Evolutionary conservation across 192 early-diverging fungal species (phyloP), one percentile per base, ranked within the genome.

Genomic region (Neocallimastix lanati): DNA sequence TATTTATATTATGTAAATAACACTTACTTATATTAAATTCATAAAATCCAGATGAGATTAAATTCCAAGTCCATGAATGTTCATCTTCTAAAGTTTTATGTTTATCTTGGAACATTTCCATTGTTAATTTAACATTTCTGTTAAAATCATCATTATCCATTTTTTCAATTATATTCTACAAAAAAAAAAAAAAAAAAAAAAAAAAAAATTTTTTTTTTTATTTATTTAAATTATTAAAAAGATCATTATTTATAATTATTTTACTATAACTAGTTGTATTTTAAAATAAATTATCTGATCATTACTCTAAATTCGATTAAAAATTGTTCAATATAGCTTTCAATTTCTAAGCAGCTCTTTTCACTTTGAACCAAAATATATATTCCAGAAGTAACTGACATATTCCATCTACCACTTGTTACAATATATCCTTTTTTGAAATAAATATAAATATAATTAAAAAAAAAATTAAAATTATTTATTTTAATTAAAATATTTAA

Each of bases 351-450:
- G n/a, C 50, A 67, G 9, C n/a, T 67, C n/a, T 16, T 67, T 67
- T 67, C 50, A 67, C 50, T 67, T n/a, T 67, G 50, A 67, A 67
- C 50, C 7, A 67, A 25, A 21, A 67, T 67, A 27, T 67, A 67
- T 67, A 67, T 67, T 21, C 50, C 50, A 5, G 50, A 67, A 67
- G 50, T 67, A 27, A 67, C 50, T 11, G 50, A 67, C 50, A 67
- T 67, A 67, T 67, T 67, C 50, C 50, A 67, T 67, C 50, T 67
- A n/a, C 50, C 50, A 67, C 50, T 67, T 67, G 50, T n/a, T 25
- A 67, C 50, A 67, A 67, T 67, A 67, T 67, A 67, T 67, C 50
- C 50, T 67, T 37, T 12, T 37, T 37, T 37, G 1, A 88, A n/a
- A n/a, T n/a, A n/a, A n/a, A n/a, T n/a, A n/a, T n/a, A n/a, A n/a